phyloP scores from a whole-genome alignment of 139 green algal species.

The Tetraselmis chui region DNA sequence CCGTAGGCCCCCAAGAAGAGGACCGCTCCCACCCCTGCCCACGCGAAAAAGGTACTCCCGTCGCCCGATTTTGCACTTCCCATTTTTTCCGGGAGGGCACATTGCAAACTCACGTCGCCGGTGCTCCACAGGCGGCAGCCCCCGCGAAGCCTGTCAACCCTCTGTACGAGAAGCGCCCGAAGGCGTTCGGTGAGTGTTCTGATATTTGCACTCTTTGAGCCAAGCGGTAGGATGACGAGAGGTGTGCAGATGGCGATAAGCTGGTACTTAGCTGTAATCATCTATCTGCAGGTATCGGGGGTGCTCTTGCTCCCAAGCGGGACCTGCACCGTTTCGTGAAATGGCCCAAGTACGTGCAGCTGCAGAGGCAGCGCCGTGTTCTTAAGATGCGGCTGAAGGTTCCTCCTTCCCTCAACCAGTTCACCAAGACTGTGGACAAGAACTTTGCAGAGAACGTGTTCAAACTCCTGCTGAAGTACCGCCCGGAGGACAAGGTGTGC shows the following conservation, averaged over 20 bases:
- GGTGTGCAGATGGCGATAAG: not conserved
- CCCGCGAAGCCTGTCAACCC: slow-evolving; percentile 78
- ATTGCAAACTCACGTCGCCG: not conserved
- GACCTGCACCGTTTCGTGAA: slow-evolving; percentile 97
- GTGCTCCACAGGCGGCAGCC: slow-evolving; percentile 37
- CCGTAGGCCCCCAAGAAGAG: too few species aligned
- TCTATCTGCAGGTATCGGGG: slow-evolving; percentile 67
- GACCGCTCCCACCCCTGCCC: too few species aligned
- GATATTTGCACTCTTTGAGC: not conserved
- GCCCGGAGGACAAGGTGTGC: too few species aligned
- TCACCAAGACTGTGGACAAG: slow-evolving; percentile 83
- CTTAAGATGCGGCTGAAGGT: slow-evolving; percentile 90
- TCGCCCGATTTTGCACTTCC: too few species aligned
- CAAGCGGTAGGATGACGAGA: not conserved
- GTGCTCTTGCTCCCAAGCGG: slow-evolving; percentile 71
- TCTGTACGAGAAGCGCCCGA: slow-evolving; percentile 91
- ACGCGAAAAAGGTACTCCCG: too few species aligned
- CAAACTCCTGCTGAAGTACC: slow-evolving; percentile 98
- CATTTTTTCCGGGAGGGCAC: too few species aligned
- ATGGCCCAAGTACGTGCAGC: slow-evolving; percentile 98
- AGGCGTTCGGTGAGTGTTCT: slow-evolving; percentile 72
- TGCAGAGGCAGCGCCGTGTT: slow-evolving; percentile 93
- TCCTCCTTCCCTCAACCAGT: slow-evolving; percentile 65
- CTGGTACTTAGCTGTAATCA: not conserved
- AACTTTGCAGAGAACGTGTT: slow-evolving; percentile 89